Conservation (phyloP, 495 filamentous ascomycete genomes). For the Glonium stellatum region DNA sequence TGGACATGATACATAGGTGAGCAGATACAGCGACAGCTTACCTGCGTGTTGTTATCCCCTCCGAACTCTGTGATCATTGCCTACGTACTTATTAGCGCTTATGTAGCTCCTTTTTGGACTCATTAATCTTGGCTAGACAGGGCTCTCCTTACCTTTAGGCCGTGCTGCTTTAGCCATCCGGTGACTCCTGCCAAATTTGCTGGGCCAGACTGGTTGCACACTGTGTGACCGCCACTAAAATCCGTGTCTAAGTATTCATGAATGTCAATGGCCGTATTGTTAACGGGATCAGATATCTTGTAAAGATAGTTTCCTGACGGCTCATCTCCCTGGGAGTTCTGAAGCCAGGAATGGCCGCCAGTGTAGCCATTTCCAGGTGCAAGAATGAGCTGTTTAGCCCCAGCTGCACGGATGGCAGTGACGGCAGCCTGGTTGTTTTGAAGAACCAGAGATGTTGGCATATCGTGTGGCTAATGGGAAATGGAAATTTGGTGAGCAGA, state of each 20-base stretch:
- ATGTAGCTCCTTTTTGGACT: background rate
- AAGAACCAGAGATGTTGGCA: conserved; percentile 42
- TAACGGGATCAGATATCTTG: conserved; percentile 41
- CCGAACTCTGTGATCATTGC: conserved; percentile 51
- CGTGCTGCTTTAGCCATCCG: conserved; percentile 43
- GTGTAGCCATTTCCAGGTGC: conserved; percentile 46
- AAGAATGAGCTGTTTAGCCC: conserved; percentile 43
- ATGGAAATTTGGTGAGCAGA: conserved; percentile 40
- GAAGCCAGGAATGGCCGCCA: conserved; percentile 43
- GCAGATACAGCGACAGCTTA: background rate
- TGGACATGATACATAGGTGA: background rate
- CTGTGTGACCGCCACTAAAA: conserved; percentile 39
- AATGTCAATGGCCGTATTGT: conserved; percentile 48
- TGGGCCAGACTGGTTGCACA: conserved; percentile 37
- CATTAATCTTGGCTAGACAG: background rate
- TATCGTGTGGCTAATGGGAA: conserved; percentile 45
- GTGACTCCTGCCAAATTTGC: conserved; percentile 41
- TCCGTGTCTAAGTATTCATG: conserved; percentile 49
- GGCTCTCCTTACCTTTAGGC: conserved; percentile 33
- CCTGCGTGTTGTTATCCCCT: conserved; percentile 40
- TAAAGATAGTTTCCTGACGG: conserved; percentile 33
- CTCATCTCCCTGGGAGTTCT: conserved; percentile 23
- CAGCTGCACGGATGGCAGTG: conserved; percentile 41
- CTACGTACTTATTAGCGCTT: conserved; percentile 6
- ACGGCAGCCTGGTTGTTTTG: conserved; percentile 48